These are phyloP conservation scores for Quercus bicolor DNA, from an alignment of 306 rosid species.

Conservation along the genomic window DNA sequence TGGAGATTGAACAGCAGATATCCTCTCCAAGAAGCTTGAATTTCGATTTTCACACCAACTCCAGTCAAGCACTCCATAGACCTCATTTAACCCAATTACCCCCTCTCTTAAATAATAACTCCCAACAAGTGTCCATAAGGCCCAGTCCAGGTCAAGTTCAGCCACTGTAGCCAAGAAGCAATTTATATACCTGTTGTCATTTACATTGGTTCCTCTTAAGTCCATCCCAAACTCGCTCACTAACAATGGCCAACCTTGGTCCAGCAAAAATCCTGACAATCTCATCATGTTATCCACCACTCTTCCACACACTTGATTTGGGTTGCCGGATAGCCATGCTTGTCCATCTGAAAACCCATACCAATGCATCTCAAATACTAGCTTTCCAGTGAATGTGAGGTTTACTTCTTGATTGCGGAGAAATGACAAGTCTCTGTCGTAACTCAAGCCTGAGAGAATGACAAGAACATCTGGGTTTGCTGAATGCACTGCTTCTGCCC, in stretches of 20 bases:
- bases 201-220: slow-evolving; percentile 65
- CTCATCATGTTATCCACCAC: slow-evolving; percentile 45
- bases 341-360: slow-evolving; percentile 65
- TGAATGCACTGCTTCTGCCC: slow-evolving; percentile 87
- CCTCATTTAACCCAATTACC: slow-evolving; percentile 66
- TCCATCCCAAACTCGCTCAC: slow-evolving; percentile 82
- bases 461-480: slow-evolving; percentile 76
- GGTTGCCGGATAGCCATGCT: slow-evolving; percentile 65
- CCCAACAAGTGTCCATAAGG: slow-evolving; percentile 81
- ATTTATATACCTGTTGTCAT: slow-evolving; percentile 73
- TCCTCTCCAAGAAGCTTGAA: slow-evolving; percentile 41
- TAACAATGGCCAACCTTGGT: slow-evolving; percentile 74
- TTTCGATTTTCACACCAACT: slow-evolving; percentile 59
- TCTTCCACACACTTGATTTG: slow-evolving; percentile 81
- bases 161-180: slow-evolving; percentile 69
- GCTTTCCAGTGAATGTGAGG: slow-evolving; percentile 53
- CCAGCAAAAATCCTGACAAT: slow-evolving; percentile 51
- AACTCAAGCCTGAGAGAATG: slow-evolving; percentile 71
- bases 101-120: slow-evolving; percentile 77
- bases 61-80: slow-evolving; percentile 55
- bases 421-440: slow-evolving; percentile 66
- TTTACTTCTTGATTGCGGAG: slow-evolving; percentile 35
- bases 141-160: slow-evolving; percentile 76
- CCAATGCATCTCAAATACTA: slow-evolving; percentile 82
- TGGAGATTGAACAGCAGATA: slow-evolving; percentile 66